Base-by-base conservation (phyloP, 2,329 filamentous ascomycete genomes). In the Fusarium mangiferae region DNA sequence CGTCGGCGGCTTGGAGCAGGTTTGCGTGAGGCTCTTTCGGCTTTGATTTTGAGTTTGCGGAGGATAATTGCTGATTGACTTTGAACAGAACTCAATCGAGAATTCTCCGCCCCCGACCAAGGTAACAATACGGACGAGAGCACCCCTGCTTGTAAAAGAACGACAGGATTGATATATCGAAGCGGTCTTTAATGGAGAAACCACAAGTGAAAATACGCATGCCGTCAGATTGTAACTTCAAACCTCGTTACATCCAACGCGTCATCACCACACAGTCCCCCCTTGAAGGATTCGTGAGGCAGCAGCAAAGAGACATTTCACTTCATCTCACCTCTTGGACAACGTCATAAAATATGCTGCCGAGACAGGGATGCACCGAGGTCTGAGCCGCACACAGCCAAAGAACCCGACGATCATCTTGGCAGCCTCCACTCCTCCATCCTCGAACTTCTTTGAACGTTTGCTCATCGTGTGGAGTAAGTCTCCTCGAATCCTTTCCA, bases 351-450 rank as follows among this genome's bases (percentile, higher is more conserved):
- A 51, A 26, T 52, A 35, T 28, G 62, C 28, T 52, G 63, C 61
- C 70, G 48, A 75, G 73, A 55, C 66, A 69, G 44, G 56, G 73
- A 69, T 72, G 52, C 73, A 69, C 70, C 60, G 62, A 74, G 39
- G 7, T 51, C 61, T 62, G 62, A 59, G 59, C 61, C 49, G 62
- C 63, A 42, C 51, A 33, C 42, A 74, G 68, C 70, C 60, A 64
- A 64, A 68, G 35, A 73, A 70, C 26, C 13, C 17, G 68, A 48
- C 60, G 74, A 76, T 76, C 74, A 54, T 49, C 74, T 76, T 76
- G 74, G 74, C 74, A 59, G 28, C 49, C 64, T 56, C 73, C 73
- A 72, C 70, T 62, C 63, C 56, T 74, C 44, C 62, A 69, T 57
- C 28, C 44, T 54, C 62, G 18, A 44, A 28, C 11, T 20, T n/a